Evolutionary conservation across 768 basidiomycete species (phyloP).

Genomic region (Calocybe cyanea): DNA sequence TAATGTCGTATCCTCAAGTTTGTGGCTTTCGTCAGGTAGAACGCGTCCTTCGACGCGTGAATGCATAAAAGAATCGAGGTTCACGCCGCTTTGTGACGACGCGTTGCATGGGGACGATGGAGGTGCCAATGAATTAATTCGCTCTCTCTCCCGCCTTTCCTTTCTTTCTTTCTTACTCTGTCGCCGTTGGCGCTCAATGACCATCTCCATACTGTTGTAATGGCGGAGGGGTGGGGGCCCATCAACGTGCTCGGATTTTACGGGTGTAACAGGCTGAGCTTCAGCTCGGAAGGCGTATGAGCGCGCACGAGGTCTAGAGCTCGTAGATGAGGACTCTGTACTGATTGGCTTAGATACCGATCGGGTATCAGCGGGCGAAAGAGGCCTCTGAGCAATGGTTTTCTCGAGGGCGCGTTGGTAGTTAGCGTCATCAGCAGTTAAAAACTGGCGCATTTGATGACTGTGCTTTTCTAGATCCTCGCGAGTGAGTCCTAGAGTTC

Average conservation of each 20-base stretch:
- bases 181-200: conserved; percentile 70
- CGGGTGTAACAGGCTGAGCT: conserved; percentile 56
- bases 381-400: conserved; percentile 27
- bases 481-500: conserved; percentile 71
- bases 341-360: conserved; percentile 33
- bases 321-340: conserved; percentile 33
- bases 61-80: conserved; percentile 46
- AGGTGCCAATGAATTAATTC: conserved; percentile 32
- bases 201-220: conserved; percentile 73
- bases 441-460: conserved; percentile 78
- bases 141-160: conserved; percentile 44
- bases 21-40: conserved; percentile 26
- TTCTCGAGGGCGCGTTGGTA: conserved; percentile 42
- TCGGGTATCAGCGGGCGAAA: conserved; percentile 30
- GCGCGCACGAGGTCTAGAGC: conserved; percentile 41
- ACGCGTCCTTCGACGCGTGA: conserved; percentile 53
- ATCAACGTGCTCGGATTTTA: conserved; percentile 62
- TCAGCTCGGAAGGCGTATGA: conserved; percentile 49
- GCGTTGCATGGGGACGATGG: conserved; percentile 53
- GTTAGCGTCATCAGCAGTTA: conserved; percentile 49
- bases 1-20: conserved; percentile 23
- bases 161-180: conserved; percentile 52
- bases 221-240: conserved; percentile 45
- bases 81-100: conserved; percentile 40
- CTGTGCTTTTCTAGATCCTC: conserved; percentile 70